Percentiles rank a stretch among this genome's conserved stretches.
Conservation (phyloP, 2,329 filamentous ascomycete genomes). For the Colletotrichum sp. region DNA sequence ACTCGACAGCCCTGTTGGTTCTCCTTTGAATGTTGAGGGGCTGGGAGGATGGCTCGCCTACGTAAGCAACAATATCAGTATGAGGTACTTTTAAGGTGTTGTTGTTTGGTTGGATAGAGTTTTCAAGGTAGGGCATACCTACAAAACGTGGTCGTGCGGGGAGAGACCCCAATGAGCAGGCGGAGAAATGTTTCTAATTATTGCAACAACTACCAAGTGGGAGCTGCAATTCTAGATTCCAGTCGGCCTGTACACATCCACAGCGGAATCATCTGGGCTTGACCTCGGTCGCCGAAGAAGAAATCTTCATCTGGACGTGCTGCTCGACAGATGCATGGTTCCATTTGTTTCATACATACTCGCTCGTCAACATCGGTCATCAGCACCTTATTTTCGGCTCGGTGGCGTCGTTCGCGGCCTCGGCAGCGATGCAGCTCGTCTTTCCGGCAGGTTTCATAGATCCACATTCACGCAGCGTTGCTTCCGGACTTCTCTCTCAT, state of each 20-base stretch:
- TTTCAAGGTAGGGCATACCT: not conserved
- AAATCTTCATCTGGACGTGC: not conserved
- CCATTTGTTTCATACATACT: not conserved
- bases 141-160: not conserved
- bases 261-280: not conserved
- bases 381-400: not conserved
- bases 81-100: not conserved
- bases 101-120: not conserved
- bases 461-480: not conserved
- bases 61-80: not conserved
- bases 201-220: not conserved
- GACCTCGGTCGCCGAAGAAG: not conserved
- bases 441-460: not conserved
- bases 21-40: not conserved
- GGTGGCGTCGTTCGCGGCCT: not conserved
- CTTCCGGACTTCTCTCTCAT: not conserved
- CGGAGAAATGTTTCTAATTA: not conserved
- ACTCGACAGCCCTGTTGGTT: not conserved
- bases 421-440: not conserved
- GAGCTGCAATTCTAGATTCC: not conserved
- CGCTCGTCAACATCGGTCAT: not conserved
- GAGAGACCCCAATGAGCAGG: not conserved
- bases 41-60: not conserved
- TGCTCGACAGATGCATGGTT: not conserved
- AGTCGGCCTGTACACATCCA: not conserved